These are phyloP conservation scores for Salix arbutifolia DNA, from an alignment of 345 rosid genomes.

Conservation along the genomic window DNA sequence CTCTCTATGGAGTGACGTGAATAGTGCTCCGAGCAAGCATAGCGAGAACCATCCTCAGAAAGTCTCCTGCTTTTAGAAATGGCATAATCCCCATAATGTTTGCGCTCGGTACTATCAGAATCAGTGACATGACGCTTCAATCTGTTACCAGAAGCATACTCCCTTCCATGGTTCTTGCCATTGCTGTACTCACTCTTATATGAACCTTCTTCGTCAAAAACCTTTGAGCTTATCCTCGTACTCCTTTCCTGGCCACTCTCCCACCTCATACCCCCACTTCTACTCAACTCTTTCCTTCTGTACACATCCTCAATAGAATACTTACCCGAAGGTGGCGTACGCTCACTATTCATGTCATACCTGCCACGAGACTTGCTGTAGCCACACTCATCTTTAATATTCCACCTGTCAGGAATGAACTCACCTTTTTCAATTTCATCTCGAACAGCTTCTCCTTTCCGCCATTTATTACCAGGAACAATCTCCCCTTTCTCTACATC, in stretches of 20 bases:
- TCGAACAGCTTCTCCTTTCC: conserved; percentile 24
- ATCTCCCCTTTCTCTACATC: conserved; percentile 36
- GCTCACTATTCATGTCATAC: conserved; percentile 54
- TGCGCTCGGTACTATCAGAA: conserved; percentile 62
- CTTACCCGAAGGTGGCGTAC: conserved; percentile 59
- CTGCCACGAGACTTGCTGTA: conserved; percentile 48
- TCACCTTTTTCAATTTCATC: conserved; percentile 89
- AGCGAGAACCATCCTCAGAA: conserved; percentile 61
- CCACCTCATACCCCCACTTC: conserved; percentile 47
- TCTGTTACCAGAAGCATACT: conserved; percentile 52
- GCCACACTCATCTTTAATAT: conserved; percentile 53
- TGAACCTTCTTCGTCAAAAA: conserved; percentile 57
- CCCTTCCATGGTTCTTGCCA: conserved; percentile 62
- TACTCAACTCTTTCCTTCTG: conserved; percentile 60
- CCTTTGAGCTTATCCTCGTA: conserved; percentile 67
- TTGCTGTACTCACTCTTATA: conserved; percentile 58
- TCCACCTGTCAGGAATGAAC: conserved; percentile 88
- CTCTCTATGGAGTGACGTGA: conserved; percentile 65
- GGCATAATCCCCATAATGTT: conserved; percentile 54
- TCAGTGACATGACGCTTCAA: conserved; percentile 75
- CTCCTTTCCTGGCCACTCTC: conserved; percentile 61
- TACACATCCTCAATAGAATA: conserved; percentile 47
- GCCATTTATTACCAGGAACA: conserved; percentile 13
- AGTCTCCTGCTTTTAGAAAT: conserved; percentile 73
- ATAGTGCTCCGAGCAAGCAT: conserved; percentile 55